Evolutionary conservation across 2,329 filamentous ascomycete species (phyloP).

Genomic region (Aureobasidium mangrovei): DNA sequence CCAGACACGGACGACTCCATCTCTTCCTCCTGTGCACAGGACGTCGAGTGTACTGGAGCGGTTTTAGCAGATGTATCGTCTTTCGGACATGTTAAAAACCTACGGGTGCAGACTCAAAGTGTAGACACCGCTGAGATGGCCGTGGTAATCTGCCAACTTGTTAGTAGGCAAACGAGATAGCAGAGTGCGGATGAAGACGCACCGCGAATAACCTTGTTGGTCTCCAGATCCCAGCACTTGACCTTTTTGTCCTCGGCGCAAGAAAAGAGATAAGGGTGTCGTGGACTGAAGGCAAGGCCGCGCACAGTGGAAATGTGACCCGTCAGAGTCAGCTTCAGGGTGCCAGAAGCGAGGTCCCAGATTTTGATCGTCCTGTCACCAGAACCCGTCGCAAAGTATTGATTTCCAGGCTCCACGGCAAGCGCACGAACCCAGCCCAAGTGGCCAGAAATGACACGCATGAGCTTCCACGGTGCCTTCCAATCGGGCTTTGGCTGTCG

Average conservation of each 20-base stretch:
- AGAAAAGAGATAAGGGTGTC: slow-evolving; percentile 94
- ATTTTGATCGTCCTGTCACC: slow-evolving; percentile 98
- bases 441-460: slow-evolving; percentile 94
- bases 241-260: slow-evolving; percentile 99
- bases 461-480: slow-evolving; percentile 97
- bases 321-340: slow-evolving; percentile 75
- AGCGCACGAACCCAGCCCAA: slow-evolving; percentile 87
- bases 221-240: slow-evolving; percentile 98
- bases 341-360: slow-evolving; percentile 87
- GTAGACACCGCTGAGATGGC: slow-evolving; percentile 92
- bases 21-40: slow-evolving; percentile 85
- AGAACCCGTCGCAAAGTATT: slow-evolving; percentile 94
- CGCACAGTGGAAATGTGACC: slow-evolving; percentile 91
- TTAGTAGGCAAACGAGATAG: no score
- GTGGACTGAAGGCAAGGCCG: slow-evolving; percentile 81
- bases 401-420: slow-evolving; percentile 89
- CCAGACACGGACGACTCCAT: slow-evolving; percentile 93
- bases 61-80: no score
- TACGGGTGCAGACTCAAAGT: slow-evolving; percentile 77
- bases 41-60: slow-evolving; percentile 63
- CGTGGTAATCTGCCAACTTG: slow-evolving; percentile 57
- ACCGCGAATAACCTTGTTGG: slow-evolving; percentile 97
- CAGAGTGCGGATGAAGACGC: slow-evolving; percentile 51
- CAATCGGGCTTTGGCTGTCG: slow-evolving; percentile 75
- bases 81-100: no score